Conservation (phyloP, 768 basidiomycete species). For the Naganishia kalamii region DNA sequence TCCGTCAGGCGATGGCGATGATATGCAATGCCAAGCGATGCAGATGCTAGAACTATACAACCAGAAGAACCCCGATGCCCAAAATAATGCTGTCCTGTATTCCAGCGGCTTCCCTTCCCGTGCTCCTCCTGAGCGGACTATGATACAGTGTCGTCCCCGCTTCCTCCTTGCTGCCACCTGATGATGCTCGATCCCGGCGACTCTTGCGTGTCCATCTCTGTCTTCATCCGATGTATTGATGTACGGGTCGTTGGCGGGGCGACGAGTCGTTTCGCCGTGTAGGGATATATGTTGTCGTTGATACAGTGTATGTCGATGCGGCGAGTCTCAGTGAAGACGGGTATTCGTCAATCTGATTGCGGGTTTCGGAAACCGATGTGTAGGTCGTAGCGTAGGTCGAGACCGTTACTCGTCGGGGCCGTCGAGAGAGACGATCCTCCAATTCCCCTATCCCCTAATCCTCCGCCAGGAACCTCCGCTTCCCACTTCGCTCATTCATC, state of each 20-base stretch:
- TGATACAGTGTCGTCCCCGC: neutral
- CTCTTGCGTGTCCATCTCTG: too few species aligned
- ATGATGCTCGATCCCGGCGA: neutral
- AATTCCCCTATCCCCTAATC: neutral
- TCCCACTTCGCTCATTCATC: constrained; percentile 41
- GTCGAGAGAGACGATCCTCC: too few species aligned
- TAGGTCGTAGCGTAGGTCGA: neutral
- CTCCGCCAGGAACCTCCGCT: constrained; percentile 37
- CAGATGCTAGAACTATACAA: constrained; percentile 7
- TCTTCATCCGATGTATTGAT: too few species aligned
- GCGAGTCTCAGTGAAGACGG: neutral
- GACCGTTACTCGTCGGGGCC: too few species aligned
- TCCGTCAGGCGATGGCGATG: neutral
- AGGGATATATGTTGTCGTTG: neutral
- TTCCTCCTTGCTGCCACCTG: neutral
- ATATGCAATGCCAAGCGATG: neutral
- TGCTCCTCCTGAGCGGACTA: neutral
- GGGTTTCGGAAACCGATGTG: too few species aligned
- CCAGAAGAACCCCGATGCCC: constrained; percentile 13
- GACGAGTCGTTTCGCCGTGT: neutral
- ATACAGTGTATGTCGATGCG: neutral
- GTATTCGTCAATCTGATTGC: too few species aligned
- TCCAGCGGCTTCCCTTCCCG: neutral
- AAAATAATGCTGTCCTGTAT: neutral
- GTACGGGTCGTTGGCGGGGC: too few species aligned